phyloP scores from a whole-genome alignment of 768 basidiomycete genomes.

The Clitopilus passeckerianus region DNA sequence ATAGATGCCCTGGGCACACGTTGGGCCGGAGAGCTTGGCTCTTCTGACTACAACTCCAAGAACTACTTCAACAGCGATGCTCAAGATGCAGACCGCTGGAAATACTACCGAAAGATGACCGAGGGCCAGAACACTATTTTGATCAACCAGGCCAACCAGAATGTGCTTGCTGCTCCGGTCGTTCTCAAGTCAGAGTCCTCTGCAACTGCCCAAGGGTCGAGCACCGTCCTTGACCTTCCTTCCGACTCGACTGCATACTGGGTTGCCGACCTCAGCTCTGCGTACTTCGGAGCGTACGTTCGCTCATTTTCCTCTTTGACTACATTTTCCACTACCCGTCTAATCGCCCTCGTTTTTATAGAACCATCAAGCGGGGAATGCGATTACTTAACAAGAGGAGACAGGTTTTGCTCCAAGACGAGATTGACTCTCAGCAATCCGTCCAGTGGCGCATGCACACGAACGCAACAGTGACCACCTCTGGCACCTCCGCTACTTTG shows the following conservation, averaged over 20 bases:
- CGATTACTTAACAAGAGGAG: constrained; percentile 77
- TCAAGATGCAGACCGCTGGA: constrained; percentile 73
- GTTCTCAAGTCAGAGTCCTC: constrained; percentile 40
- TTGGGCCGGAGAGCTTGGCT: constrained; percentile 94
- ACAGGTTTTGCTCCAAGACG: constrained; percentile 93
- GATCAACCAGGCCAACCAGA: constrained; percentile 74
- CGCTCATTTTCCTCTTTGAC: neutral
- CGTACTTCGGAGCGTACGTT: constrained; percentile 71
- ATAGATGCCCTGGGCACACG: constrained; percentile 89
- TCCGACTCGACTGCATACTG: constrained; percentile 76
- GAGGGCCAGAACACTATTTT: constrained; percentile 96
- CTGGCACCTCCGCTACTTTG: constrained; percentile 64
- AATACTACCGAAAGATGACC: constrained; percentile 94
- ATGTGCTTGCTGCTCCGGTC: constrained; percentile 62
- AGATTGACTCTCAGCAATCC: constrained; percentile 55
- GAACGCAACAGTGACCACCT: constrained; percentile 70
- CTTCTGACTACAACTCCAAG: constrained; percentile 69
- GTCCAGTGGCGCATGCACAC: constrained; percentile 95
- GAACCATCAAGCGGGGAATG: constrained; percentile 79
- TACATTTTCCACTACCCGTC: neutral
- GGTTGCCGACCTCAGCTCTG: constrained; percentile 69
- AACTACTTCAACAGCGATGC: constrained; percentile 76
- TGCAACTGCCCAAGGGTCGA: constrained; percentile 74
- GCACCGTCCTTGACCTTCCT: constrained; percentile 67
- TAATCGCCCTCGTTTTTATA: constrained; percentile 15